Evolutionary conservation across 257 asterid genomes (phyloP).

Genomic region (Knoxia roxburghii): DNA sequence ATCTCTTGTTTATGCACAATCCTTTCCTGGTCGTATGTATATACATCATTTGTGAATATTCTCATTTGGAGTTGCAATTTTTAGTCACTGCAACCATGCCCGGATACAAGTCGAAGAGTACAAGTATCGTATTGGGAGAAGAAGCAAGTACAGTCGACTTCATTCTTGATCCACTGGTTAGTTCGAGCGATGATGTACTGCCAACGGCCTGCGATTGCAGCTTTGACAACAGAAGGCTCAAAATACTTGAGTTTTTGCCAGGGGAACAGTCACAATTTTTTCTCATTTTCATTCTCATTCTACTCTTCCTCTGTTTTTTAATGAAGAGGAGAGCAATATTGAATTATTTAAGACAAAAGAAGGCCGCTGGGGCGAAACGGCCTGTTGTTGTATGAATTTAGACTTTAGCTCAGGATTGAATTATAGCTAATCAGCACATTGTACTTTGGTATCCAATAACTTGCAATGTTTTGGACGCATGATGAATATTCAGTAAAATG

Average conservation of each 20-base stretch:
- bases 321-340: slow-evolving; percentile 51
- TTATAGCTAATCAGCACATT: neutral
- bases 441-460: too few species aligned
- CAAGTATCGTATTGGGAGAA: slow-evolving; percentile 45
- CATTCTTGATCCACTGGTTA: slow-evolving; percentile 52
- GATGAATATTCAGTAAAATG: too few species aligned
- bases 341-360: slow-evolving; percentile 42
- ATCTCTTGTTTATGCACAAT: neutral
- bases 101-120: slow-evolving; percentile 60
- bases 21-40: neutral
- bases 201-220: slow-evolving; percentile 36
- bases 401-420: neutral
- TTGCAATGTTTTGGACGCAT: too few species aligned
- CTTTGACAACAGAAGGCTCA: slow-evolving; percentile 23
- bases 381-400: slow-evolving; percentile 32
- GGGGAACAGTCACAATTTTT: slow-evolving; percentile 34
- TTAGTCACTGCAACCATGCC: slow-evolving; percentile 60
- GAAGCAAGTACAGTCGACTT: slow-evolving; percentile 60
- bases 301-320: slow-evolving; percentile 54
- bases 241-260: slow-evolving; percentile 34
- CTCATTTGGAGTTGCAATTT: slow-evolving; percentile 9
- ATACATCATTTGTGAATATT: neutral
- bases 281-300: slow-evolving; percentile 35
- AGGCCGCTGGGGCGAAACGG: slow-evolving; percentile 32
- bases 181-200: slow-evolving; percentile 21